Evolutionary conservation across 305 asterid genomes (phyloP).

Genomic region (Coffea humblotiana): DNA sequence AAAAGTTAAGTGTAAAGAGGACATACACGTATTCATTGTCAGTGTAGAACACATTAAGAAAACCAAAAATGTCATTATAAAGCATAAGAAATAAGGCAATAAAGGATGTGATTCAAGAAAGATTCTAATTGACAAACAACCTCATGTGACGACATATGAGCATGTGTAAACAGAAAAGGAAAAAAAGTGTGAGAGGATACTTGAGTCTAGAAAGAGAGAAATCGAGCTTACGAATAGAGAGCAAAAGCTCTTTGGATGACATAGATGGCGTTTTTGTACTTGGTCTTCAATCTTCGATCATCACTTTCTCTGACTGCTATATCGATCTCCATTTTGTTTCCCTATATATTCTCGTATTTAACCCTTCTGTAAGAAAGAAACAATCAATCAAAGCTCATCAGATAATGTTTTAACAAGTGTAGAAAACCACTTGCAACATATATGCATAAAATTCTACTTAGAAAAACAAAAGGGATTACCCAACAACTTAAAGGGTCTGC

Average conservation of each 20-base stretch:
- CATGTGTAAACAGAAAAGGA: background rate
- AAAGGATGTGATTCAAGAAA: background rate
- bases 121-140: background rate
- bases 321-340: slow-evolving; percentile 72
- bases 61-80: background rate
- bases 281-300: slow-evolving; percentile 77
- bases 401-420: background rate
- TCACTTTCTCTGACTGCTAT: slow-evolving; percentile 62
- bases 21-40: background rate
- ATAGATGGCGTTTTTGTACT: slow-evolving; percentile 78
- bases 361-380: slow-evolving; percentile 28
- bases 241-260: slow-evolving; percentile 87
- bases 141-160: background rate
- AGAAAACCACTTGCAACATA: background rate
- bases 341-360: slow-evolving; percentile 10
- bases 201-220: slow-evolving; percentile 6
- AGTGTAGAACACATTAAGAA: background rate
- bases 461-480: background rate
- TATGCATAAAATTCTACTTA: background rate
- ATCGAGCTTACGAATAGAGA: slow-evolving; percentile 68
- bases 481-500: background rate
- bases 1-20: background rate
- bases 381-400: background rate
- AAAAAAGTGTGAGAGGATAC: background rate
- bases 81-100: background rate